Evolutionary conservation across 2,329 filamentous ascomycete genomes (phyloP).

Genomic region (Dryadomyces quercus-mongolicae): DNA sequence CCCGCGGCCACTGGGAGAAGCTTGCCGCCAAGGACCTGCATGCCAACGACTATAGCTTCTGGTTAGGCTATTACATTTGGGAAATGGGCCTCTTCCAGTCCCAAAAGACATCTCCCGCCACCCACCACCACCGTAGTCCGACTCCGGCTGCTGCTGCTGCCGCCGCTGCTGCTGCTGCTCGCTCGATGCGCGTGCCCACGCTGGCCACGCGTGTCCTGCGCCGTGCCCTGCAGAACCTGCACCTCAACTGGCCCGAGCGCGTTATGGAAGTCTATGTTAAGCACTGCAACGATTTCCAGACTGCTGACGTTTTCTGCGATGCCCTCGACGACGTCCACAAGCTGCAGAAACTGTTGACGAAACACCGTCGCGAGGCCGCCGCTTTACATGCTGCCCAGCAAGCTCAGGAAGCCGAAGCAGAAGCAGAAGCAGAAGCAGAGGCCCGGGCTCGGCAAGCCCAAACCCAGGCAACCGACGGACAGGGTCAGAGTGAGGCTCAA

Average conservation of each 20-base stretch:
- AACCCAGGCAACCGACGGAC: too few species aligned
- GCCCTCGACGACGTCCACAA: constrained; percentile 65
- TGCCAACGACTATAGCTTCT: constrained; percentile 79
- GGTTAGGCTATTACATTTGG: constrained; percentile 85
- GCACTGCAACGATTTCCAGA: constrained; percentile 85
- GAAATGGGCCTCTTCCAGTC: constrained; percentile 57
- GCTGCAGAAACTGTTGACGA: constrained; percentile 48
- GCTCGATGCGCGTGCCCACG: constrained; percentile 47
- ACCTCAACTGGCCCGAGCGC: constrained; percentile 66
- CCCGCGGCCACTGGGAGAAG: constrained; percentile 64
- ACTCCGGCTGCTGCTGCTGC: constrained; percentile 27
- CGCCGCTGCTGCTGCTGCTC: constrained; percentile 19
- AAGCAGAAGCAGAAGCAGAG: constrained; percentile 19
- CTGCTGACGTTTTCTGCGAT: constrained; percentile 59
- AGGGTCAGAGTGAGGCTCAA: too few species aligned
- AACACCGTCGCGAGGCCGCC: constrained; percentile 46
- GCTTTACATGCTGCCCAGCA: constrained; percentile 31
- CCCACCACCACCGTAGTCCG: constrained; percentile 37
- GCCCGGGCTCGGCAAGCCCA: constrained; percentile 2
- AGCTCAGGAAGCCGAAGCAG: constrained; percentile 3
- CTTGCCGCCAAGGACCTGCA: constrained; percentile 52
- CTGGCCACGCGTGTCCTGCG: constrained; percentile 66
- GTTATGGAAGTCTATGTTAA: constrained; percentile 61
- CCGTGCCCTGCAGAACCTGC: constrained; percentile 50
- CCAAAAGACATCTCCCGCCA: constrained; percentile 17